A percentile compares a stretch with the other conserved stretches of the same genome.
Conservation (phyloP, 495 filamentous ascomycete genomes). For the Acidiella bohemica region DNA sequence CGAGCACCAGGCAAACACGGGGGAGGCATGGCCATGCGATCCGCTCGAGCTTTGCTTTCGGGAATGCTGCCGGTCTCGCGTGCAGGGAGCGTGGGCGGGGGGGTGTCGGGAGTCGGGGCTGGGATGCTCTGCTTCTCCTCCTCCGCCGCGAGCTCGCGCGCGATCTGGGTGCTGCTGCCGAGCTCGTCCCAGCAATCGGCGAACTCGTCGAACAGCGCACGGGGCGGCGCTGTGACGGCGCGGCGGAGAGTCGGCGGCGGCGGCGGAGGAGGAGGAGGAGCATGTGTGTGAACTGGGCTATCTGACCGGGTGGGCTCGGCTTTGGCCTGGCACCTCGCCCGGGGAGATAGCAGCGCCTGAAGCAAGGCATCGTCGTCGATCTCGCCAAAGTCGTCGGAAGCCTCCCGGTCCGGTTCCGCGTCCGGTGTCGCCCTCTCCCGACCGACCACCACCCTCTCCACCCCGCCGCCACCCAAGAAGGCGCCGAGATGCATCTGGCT, state of each 20-base stretch:
- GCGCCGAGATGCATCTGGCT: slow-evolving; percentile 17
- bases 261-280: too few species aligned
- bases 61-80: neutral
- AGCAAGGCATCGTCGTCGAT: slow-evolving; percentile 17
- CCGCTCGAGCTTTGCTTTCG: neutral
- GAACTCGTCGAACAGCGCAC: neutral
- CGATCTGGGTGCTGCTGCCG: slow-evolving; percentile 27
- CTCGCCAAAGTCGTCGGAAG: slow-evolving; percentile 12
- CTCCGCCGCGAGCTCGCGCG: slow-evolving; percentile 20
- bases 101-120: neutral
- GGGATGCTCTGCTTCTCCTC: neutral
- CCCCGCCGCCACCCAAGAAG: slow-evolving; percentile 9
- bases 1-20: neutral
- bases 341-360: slow-evolving; percentile 1
- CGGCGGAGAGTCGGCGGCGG: too few species aligned
- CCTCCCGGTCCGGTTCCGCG: neutral
- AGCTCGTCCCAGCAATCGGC: slow-evolving; percentile 23
- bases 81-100: neutral
- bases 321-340: neutral
- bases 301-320: neutral
- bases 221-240: neutral
- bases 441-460: neutral
- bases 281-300: too few species aligned
- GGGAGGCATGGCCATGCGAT: slow-evolving; percentile 3
- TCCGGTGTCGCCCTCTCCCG: neutral